These are phyloP conservation scores for Coprinopsis strossmayeri DNA, from an alignment of 768 basidiomycete species.

Conservation along the genomic window DNA sequence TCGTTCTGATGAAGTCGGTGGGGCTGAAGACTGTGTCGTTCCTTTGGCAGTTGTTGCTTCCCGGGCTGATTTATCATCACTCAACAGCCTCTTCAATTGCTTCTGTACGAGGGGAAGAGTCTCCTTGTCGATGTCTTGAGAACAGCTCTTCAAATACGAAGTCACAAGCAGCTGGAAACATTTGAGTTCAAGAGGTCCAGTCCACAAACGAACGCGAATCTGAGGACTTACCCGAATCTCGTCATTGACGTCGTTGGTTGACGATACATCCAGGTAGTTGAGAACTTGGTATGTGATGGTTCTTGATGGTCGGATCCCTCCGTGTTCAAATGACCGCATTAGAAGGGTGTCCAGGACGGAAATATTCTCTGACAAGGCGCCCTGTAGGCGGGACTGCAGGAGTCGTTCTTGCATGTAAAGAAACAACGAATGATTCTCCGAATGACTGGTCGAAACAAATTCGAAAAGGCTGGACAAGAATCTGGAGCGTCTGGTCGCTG, in stretches of 20 bases:
- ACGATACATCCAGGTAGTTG: not conserved
- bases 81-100: not conserved
- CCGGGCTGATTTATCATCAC: not conserved
- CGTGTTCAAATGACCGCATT: not conserved
- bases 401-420: not conserved
- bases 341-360: not conserved
- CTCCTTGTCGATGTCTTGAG: not conserved
- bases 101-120: not conserved
- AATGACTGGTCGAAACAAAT: not conserved
- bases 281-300: not conserved
- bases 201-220: no score
- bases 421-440: not conserved
- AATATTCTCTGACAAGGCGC: not conserved
- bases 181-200: no score
- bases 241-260: no score
- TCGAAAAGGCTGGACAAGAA: not conserved
- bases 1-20: constrained; percentile 5
- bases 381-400: not conserved
- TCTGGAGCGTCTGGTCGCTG: not conserved
- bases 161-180: not conserved
- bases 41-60: not conserved
- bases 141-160: not conserved
- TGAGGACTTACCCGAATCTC: not conserved
- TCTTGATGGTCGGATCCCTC: not conserved
- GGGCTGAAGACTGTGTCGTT: constrained; percentile 2